These are phyloP conservation scores for Volvariella volvacea DNA, from an alignment of 1,284 basidiomycete species.

Conservation along the genomic window DNA sequence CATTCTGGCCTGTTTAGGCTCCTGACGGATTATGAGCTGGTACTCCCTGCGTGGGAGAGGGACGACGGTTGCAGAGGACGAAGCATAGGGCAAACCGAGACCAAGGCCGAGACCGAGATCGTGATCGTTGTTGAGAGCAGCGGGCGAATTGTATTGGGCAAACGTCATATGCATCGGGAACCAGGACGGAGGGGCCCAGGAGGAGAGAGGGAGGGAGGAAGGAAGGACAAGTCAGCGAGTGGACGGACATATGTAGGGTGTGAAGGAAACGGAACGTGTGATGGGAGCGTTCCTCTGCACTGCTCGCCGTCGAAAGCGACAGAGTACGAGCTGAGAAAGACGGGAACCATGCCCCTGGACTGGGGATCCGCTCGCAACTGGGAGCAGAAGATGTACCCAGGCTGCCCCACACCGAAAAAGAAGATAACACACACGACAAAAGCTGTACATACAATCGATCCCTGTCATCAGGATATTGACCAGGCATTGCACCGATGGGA, in stretches of 20 bases:
- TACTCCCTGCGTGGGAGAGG: constrained; percentile 56
- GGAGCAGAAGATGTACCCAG: neutral
- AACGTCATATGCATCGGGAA: constrained; percentile 1
- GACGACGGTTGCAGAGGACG: constrained; percentile 13
- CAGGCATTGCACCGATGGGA: constrained; percentile 13
- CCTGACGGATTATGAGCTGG: constrained; percentile 78
- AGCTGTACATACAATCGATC: constrained; percentile 30
- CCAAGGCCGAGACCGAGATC: constrained; percentile 11
- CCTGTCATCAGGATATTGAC: constrained; percentile 24
- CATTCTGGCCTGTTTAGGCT: constrained; percentile 89
- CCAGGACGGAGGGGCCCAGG: constrained; percentile 11
- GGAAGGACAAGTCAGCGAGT: neutral
- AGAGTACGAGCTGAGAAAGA: too few species aligned
- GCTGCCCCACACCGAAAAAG: constrained; percentile 2
- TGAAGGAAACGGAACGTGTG: constrained; percentile 20
- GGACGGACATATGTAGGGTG: constrained; percentile 13
- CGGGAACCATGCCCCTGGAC: too few species aligned
- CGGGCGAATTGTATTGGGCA: constrained; percentile 1
- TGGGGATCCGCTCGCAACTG: neutral
- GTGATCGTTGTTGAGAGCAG: constrained; percentile 3
- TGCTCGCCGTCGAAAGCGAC: too few species aligned
- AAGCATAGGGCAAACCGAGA: constrained; percentile 17
- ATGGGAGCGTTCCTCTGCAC: constrained; percentile 3
- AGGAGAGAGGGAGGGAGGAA: constrained; percentile 4
- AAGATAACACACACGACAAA: constrained; percentile 3